Evolutionary conservation across 129 eudicot genomes (phyloP), one percentile per base, ranked within the genome.

Genomic region (Saussurea involucrata): DNA sequence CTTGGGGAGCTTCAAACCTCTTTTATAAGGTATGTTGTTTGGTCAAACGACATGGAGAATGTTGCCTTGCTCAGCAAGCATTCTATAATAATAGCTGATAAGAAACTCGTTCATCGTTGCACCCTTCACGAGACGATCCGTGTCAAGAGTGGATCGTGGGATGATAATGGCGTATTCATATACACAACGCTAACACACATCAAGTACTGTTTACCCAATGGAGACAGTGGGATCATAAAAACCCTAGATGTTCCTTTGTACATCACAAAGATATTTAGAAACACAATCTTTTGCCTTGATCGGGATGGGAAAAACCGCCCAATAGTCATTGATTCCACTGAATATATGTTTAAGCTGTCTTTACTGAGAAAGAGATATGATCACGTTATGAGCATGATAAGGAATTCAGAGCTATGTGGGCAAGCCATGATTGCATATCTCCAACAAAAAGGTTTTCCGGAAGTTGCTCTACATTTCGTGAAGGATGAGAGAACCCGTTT

Each of bases 381-480:
- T 64, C 89, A 86, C 44, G 89, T 86, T 60, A 86, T 86, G 89
- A 76, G 80, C 71, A 86, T 86, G 89, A 86, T 86, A 53, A 82
- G 67, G 63, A 86, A 82, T 66, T 86, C 89, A 13, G 86, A 86
- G 63, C 86, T 86, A 12, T 86, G 89, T 82, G 89, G 89, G 25
- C 89, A 86, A 78, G 89, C 89, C 69, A 82, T 86, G 89, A 86
- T 86, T 75, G 89, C 89, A 3, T 86, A 86, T 72, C 81, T 86
- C 68, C 89, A 86, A 84, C 89, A 86, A 81, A 86, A 86, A 69
- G 89, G 89, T 15, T 86, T 86, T 68, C 89, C 89, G 5, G 86
- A 86, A 66, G 89, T 85, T 60, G 89, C 89, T 42, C 86, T 85
- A 33, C 85, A 85, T 82, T 85, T 85, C 60, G 89, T 85, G 72